phyloP scores from a whole-genome alignment of 2,329 filamentous ascomycete species.

The Xylaria sp. region DNA sequence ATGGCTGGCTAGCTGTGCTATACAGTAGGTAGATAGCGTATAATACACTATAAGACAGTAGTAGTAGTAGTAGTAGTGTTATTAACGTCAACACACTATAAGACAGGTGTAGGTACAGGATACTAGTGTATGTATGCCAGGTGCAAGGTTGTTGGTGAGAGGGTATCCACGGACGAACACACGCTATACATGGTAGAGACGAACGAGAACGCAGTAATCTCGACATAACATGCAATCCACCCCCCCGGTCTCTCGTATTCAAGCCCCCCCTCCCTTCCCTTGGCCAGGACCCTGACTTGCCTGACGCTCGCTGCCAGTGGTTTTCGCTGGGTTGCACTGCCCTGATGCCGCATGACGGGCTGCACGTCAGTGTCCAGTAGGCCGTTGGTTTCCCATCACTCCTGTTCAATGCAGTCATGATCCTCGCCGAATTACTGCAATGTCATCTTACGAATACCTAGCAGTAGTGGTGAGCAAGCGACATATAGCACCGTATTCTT shows the following conservation, averaged over 20 bases:
- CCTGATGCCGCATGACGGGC: slow-evolving; percentile 13
- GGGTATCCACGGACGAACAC: neutral
- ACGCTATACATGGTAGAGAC: neutral
- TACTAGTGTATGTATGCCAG: no score
- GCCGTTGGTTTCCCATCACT: neutral
- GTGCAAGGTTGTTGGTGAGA: neutral
- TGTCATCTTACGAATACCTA: slow-evolving; percentile 9
- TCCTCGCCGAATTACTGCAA: slow-evolving; percentile 19
- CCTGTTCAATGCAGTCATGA: slow-evolving; percentile 23
- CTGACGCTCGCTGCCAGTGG: slow-evolving; percentile 6
- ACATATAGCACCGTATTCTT: neutral
- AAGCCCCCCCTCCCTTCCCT: neutral
- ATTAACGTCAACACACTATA: no score
- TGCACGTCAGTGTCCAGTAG: slow-evolving; percentile 8
- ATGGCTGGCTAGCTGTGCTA: neutral
- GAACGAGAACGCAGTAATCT: neutral
- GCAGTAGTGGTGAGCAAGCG: neutral
- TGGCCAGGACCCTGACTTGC: neutral
- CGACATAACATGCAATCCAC: neutral
- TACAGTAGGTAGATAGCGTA: neutral
- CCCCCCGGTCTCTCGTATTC: slow-evolving; percentile 30
- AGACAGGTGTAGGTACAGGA: no score
- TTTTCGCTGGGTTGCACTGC: slow-evolving; percentile 13
- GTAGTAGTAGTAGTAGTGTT: no score
- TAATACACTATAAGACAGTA: neutral